These are phyloP conservation scores for Dimocarpus longan DNA, from an alignment of 345 rosid species.

Conservation along the genomic window DNA sequence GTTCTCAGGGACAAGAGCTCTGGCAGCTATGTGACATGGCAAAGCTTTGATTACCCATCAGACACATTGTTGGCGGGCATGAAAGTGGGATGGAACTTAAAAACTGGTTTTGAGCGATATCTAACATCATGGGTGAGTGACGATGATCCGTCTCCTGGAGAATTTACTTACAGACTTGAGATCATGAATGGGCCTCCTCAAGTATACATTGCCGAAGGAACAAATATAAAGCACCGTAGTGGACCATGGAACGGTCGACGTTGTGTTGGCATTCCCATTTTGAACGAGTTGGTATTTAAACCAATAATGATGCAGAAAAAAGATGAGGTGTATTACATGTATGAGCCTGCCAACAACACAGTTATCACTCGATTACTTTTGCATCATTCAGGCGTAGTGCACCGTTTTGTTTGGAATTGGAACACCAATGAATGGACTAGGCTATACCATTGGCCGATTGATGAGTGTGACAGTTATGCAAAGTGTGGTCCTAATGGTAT, in stretches of 20 bases:
- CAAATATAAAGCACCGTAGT: conserved; percentile 2
- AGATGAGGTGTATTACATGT: conserved; percentile 22
- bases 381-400: conserved; percentile 13
- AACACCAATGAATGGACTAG: neutral
- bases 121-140: conserved; percentile 28
- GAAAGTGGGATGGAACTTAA: conserved; percentile 41
- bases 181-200: conserved; percentile 24
- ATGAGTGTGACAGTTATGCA: conserved; percentile 32
- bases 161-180: conserved; percentile 15
- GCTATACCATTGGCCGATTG: conserved; percentile 20
- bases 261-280: conserved; percentile 37
- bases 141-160: conserved; percentile 31
- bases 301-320: conserved; percentile 12
- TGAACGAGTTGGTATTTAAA: conserved; percentile 15
- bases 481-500: conserved; percentile 26
- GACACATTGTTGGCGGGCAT: conserved; percentile 42
- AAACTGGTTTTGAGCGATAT: conserved; percentile 16
- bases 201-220: neutral
- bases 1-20: conserved; percentile 30
- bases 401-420: conserved; percentile 25
- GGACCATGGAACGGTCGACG: conserved; percentile 39
- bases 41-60: conserved; percentile 43
- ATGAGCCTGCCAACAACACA: conserved; percentile 11
- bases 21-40: conserved; percentile 33
- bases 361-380: conserved; percentile 21